These are phyloP conservation scores for Lichtheimia corymbifera DNA, from an alignment of 371 early-diverging fungal species.

Conservation along the genomic window DNA sequence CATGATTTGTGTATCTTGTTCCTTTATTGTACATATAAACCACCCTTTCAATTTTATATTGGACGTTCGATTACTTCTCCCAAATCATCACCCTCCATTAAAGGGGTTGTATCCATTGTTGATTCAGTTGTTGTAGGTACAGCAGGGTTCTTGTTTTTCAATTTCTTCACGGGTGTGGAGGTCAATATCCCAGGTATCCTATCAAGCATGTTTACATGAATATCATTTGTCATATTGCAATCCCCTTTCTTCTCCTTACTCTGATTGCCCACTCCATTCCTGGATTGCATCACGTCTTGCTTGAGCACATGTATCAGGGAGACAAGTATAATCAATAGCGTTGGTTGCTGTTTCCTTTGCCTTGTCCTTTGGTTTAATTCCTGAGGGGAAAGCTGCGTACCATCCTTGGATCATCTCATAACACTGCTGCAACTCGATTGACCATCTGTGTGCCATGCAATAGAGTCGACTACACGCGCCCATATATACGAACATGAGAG, in stretches of 20 bases:
- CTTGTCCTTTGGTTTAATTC: conserved; percentile 17
- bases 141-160: neutral
- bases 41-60: neutral
- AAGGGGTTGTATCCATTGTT: neutral
- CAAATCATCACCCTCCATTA: conserved; percentile 12
- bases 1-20: conserved; percentile 2
- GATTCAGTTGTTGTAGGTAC: neutral
- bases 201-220: neutral
- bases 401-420: conserved; percentile 33
- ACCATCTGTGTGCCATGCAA: conserved; percentile 25
- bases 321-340: conserved; percentile 9
- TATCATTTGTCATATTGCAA: neutral
- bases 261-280: conserved; percentile 11
- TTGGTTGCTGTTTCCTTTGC: conserved; percentile 12
- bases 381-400: conserved; percentile 37
- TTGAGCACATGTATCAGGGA: conserved; percentile 1
- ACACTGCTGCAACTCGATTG: conserved; percentile 34
- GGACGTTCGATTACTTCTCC: conserved; percentile 12
- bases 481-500: conserved; percentile 37
- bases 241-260: conserved; percentile 1
- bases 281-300: conserved; percentile 9
- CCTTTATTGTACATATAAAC: conserved; percentile 10
- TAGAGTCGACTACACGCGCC: conserved; percentile 37
- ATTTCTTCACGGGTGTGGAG: neutral
- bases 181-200: conserved; percentile 15